Conservation (phyloP, 768 basidiomycete genomes). For the Lyophyllum semitale region DNA sequence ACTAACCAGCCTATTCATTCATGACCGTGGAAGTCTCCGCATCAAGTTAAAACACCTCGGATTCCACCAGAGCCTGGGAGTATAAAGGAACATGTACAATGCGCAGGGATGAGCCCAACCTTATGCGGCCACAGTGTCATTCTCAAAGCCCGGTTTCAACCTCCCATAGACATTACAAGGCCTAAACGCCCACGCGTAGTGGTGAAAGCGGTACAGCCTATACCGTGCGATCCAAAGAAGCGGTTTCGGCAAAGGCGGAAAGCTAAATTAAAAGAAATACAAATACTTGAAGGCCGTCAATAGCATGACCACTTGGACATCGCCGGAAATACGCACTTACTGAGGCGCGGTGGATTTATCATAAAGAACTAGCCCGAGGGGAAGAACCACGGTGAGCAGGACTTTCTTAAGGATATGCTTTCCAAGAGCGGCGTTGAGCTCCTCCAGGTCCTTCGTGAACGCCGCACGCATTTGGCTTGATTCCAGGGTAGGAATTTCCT, state of each 20-base stretch:
- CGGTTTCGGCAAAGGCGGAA: conserved; percentile 27
- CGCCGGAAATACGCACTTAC: no score
- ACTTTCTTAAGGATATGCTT: conserved; percentile 20
- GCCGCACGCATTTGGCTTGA: conserved; percentile 23
- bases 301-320: no score
- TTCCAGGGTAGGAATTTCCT: conserved; percentile 30
- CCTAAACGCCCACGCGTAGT: conserved; percentile 31
- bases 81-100: neutral
- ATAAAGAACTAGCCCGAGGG: conserved; percentile 21
- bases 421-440: conserved; percentile 18
- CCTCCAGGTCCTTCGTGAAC: conserved; percentile 27
- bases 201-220: conserved; percentile 25
- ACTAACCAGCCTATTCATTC: no score
- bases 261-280: conserved; percentile 15
- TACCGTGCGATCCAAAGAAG: conserved; percentile 23
- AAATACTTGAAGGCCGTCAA: neutral
- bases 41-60: no score
- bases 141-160: conserved; percentile 4
- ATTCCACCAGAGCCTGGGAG: no score
- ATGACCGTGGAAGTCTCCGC: no score
- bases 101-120: no score
- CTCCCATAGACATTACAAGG: conserved; percentile 29
- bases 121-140: neutral
- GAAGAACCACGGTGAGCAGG: conserved; percentile 24
- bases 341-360: conserved; percentile 22